Evolutionary conservation across 768 basidiomycete genomes (phyloP).

Genomic region (Lentinus tigrinus): DNA sequence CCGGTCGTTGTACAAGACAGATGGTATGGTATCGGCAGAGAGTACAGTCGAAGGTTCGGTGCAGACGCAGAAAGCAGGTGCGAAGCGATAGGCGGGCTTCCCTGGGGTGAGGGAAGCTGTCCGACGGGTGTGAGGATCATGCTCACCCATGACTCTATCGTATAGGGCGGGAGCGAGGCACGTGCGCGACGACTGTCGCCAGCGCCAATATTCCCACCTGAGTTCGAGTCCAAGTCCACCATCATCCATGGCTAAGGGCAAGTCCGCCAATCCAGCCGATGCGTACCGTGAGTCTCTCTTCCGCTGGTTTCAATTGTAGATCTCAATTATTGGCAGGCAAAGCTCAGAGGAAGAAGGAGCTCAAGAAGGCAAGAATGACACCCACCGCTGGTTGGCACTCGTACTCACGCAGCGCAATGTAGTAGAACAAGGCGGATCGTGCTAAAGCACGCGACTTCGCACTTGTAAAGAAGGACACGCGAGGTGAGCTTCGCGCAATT

Average conservation of each 20-base stretch:
- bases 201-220: background rate
- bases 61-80: background rate
- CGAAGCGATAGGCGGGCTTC: conserved; percentile 36
- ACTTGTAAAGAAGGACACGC: conserved; percentile 93
- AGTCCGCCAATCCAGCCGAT: conserved; percentile 91
- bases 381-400: background rate
- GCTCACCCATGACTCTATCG: conserved; percentile 28
- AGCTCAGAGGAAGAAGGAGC: conserved; percentile 88
- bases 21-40: background rate
- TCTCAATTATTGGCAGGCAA: conserved; percentile 61
- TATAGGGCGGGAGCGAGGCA: conserved; percentile 27
- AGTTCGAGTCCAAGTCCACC: background rate
- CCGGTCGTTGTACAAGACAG: conserved; percentile 11
- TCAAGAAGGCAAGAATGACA: conserved; percentile 74
- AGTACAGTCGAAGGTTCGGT: background rate
- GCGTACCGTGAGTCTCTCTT: conserved; percentile 65
- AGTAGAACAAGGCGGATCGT: conserved; percentile 90
- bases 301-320: background rate
- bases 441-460: conserved; percentile 82
- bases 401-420: conserved; percentile 24
- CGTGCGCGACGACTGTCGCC: conserved; percentile 9
- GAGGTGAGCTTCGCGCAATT: conserved; percentile 44
- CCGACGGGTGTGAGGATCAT: conserved; percentile 19
- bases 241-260: conserved; percentile 73
- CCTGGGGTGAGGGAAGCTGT: conserved; percentile 46